Evolutionary conservation across 129 eudicot genomes (phyloP).

Genomic region (Tagetes erecta): DNA sequence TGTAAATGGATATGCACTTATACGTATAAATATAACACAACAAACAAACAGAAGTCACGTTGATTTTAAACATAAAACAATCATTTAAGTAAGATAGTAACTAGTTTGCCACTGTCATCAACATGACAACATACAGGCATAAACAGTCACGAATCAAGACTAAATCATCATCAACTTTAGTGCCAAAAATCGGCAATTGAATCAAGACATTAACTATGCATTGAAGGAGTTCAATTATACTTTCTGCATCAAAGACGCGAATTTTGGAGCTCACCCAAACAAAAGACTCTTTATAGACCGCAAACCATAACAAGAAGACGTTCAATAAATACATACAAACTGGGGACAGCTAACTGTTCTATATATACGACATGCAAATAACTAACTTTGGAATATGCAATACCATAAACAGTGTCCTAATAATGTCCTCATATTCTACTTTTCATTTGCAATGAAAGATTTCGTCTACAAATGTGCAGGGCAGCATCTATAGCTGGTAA

Average conservation of each 20-base stretch:
- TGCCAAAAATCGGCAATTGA: background rate
- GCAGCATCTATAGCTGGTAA: background rate
- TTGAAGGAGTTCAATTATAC: too few species aligned
- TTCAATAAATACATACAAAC: background rate
- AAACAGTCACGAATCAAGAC: background rate
- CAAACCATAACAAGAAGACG: background rate
- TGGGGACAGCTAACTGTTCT: background rate
- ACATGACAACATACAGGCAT: background rate
- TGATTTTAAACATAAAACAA: background rate
- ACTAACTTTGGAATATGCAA: background rate
- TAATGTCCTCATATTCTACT: background rate
- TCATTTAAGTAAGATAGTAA: background rate
- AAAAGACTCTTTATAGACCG: too few species aligned
- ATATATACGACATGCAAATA: background rate
- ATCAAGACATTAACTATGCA: background rate
- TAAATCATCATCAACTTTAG: too few species aligned
- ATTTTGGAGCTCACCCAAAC: too few species aligned
- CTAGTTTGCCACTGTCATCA: background rate
- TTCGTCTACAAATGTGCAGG: background rate
- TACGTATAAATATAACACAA: background rate
- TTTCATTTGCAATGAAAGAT: background rate
- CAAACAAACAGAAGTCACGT: background rate
- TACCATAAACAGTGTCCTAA: background rate
- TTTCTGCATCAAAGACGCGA: too few species aligned
- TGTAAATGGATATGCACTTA: background rate